These are phyloP conservation scores for Chrysoporthe deuterocubensis DNA, from an alignment of 2,329 filamentous ascomycete genomes.

Conservation along the genomic window DNA sequence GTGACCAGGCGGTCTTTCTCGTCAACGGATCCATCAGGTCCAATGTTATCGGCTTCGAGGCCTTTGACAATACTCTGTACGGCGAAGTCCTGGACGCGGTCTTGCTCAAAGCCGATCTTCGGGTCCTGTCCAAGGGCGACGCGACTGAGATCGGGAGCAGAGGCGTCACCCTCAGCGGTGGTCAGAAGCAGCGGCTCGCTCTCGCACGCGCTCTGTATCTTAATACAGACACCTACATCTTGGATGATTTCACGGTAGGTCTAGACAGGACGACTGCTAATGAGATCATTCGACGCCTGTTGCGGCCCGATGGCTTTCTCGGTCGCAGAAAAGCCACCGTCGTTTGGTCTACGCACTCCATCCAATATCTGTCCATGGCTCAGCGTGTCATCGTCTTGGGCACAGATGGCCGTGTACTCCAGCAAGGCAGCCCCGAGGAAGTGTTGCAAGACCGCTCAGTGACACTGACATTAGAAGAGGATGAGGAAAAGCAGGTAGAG, in stretches of 20 bases:
- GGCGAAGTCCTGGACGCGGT: slow-evolving; percentile 41
- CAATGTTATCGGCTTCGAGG: slow-evolving; percentile 43
- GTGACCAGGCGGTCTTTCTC: slow-evolving; percentile 34
- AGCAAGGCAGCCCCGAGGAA: slow-evolving; percentile 7
- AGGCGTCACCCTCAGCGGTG: slow-evolving; percentile 48
- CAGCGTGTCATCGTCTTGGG: slow-evolving; percentile 2
- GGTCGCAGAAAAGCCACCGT: slow-evolving; percentile 36
- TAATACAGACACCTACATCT: slow-evolving; percentile 11
- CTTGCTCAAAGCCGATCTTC: slow-evolving; percentile 39
- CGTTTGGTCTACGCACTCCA: slow-evolving; percentile 42
- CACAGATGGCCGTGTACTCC: background rate
- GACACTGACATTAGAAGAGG: background rate
- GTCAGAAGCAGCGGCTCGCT: slow-evolving; percentile 42
- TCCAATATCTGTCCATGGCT: slow-evolving; percentile 29
- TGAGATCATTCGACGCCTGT: slow-evolving; percentile 8
- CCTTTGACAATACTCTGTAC: slow-evolving; percentile 40
- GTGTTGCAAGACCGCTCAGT: slow-evolving; percentile 1
- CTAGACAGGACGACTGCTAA: slow-evolving; percentile 21
- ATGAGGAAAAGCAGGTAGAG: background rate
- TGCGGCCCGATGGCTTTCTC: slow-evolving; percentile 29
- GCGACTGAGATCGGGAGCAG: slow-evolving; percentile 45
- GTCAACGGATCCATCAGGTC: slow-evolving; percentile 41
- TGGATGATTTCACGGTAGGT: slow-evolving; percentile 24
- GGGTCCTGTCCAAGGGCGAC: slow-evolving; percentile 40
- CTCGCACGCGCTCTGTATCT: slow-evolving; percentile 27